A percentile compares a stretch with the other conserved stretches of the same genome.
Conservation (phyloP, 208 protist genomes). For the Trypanosoma cruzi region DNA sequence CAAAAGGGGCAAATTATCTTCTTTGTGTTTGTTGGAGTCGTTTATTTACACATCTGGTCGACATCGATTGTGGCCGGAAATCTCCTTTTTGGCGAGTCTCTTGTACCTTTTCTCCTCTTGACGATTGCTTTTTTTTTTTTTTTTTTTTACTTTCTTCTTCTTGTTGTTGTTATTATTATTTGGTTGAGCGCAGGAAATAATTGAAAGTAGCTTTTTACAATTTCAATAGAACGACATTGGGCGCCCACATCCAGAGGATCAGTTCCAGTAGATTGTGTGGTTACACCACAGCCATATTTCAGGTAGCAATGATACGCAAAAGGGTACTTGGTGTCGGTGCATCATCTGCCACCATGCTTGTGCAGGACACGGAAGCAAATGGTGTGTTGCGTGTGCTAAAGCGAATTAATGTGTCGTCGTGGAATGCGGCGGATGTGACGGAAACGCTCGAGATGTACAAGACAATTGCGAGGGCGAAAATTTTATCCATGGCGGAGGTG, state of each 20-base stretch:
- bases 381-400: constrained; percentile 64
- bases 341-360: constrained; percentile 76
- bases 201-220: not conserved
- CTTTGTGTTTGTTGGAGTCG: not conserved
- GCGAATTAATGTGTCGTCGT: constrained; percentile 61
- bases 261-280: not conserved
- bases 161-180: not conserved
- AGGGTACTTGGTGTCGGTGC: constrained; percentile 75
- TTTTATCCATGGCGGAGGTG: constrained; percentile 54
- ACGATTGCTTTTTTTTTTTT: constrained; percentile 2
- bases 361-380: constrained; percentile 67
- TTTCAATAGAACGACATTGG: not conserved
- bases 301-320: constrained; percentile 66
- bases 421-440: constrained; percentile 36
- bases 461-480: constrained; percentile 21
- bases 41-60: too few relatives aligned
- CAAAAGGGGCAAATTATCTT: not conserved
- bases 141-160: not conserved
- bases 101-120: too few relatives aligned
- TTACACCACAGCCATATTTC: not conserved
- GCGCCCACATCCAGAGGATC: not conserved
- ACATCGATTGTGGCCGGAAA: too few relatives aligned
- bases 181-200: not conserved
- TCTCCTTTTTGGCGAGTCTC: too few relatives aligned
- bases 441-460: constrained; percentile 47